Percentiles rank a stretch among this genome's conserved stretches.
phyloP scores from a whole-genome alignment of 2,329 filamentous ascomycete species.

The Cordyceps fumosorosea region DNA sequence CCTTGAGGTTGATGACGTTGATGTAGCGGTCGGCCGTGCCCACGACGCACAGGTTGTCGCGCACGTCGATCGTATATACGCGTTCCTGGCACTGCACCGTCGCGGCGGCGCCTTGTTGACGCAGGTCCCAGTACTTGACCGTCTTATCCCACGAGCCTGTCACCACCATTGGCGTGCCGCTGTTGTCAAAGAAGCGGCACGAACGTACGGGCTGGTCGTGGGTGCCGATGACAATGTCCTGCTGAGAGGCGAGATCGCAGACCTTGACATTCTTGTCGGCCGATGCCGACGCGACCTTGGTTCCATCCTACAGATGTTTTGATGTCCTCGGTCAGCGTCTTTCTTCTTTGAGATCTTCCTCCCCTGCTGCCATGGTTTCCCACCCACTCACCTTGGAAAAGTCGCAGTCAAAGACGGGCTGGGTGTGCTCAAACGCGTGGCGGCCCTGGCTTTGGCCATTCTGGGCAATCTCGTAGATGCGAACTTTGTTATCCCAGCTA shows the following conservation, averaged over 20 bases:
- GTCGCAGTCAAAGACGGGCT: slow-evolving; percentile 74
- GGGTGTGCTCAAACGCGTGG: slow-evolving; percentile 79
- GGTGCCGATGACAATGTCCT: slow-evolving; percentile 67
- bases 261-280: slow-evolving; percentile 88
- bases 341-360: neutral
- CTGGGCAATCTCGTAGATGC: slow-evolving; percentile 84
- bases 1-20: slow-evolving; percentile 85
- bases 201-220: slow-evolving; percentile 79
- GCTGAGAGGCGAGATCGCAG: slow-evolving; percentile 67
- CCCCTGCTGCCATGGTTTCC: neutral
- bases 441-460: slow-evolving; percentile 78
- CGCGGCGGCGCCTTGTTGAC: slow-evolving; percentile 57
- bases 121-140: slow-evolving; percentile 82
- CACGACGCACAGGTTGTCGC: slow-evolving; percentile 80
- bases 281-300: slow-evolving; percentile 78
- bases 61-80: slow-evolving; percentile 87
- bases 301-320: slow-evolving; percentile 65
- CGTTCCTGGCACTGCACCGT: slow-evolving; percentile 65
- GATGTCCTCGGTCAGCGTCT: neutral
- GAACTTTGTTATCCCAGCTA: slow-evolving; percentile 97
- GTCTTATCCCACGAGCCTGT: slow-evolving; percentile 92
- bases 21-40: slow-evolving; percentile 95
- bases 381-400: slow-evolving; percentile 75
- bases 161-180: slow-evolving; percentile 72
- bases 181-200: slow-evolving; percentile 69